A percentile compares a stretch with the other conserved stretches of the same genome.
Conservation (phyloP, 441 rosid genomes). For the Erodium moschatum region DNA sequence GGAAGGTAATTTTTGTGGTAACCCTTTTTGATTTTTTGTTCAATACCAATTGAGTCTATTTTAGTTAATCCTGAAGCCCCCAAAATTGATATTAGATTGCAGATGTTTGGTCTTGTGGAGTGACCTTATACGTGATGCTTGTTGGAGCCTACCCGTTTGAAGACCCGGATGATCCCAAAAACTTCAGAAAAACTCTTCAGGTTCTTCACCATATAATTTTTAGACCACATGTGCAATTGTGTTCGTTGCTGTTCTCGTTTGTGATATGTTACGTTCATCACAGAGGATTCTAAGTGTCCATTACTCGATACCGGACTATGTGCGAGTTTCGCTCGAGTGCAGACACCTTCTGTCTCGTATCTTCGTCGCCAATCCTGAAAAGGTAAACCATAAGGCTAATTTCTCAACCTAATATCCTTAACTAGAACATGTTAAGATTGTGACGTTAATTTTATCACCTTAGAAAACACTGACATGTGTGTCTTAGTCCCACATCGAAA, state of each 20-base stretch:
- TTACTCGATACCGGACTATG: slow-evolving; percentile 87
- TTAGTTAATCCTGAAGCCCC: not conserved
- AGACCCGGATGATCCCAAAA: slow-evolving; percentile 94
- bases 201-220: slow-evolving; percentile 23
- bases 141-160: slow-evolving; percentile 98
- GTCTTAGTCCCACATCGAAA: no score
- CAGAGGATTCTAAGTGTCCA: slow-evolving; percentile 94
- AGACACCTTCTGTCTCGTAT: slow-evolving; percentile 77
- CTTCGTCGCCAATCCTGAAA: slow-evolving; percentile 81
- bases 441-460: no score
- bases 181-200: slow-evolving; percentile 80
- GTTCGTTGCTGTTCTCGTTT: not conserved
- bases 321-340: slow-evolving; percentile 86
- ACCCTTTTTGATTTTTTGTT: no score
- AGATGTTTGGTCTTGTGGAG: slow-evolving; percentile 99
- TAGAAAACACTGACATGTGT: no score
- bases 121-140: slow-evolving; percentile 89
- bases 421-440: no score
- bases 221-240: not conserved
- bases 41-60: not conserved
- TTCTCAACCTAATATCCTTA: no score
- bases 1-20: slow-evolving; percentile 49
- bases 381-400: slow-evolving; percentile 27
- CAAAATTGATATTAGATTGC: slow-evolving; percentile 46
- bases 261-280: not conserved